Evolutionary conservation across 495 filamentous ascomycete species (phyloP).

Genomic region (Chaetomium tenue): DNA sequence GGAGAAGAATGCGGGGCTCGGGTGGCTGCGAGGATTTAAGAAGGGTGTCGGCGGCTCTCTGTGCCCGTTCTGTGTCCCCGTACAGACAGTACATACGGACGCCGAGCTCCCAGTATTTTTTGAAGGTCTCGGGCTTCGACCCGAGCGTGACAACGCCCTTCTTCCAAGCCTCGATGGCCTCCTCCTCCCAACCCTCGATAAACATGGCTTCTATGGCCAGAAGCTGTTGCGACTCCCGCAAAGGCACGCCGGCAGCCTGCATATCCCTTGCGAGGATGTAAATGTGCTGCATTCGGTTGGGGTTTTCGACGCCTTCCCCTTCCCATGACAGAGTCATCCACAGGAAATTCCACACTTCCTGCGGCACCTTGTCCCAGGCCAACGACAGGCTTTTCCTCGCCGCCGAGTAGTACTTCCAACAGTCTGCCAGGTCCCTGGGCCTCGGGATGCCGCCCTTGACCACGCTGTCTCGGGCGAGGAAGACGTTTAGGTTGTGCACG

Average conservation of each 20-base stretch:
- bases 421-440: constrained; percentile 34
- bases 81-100: constrained; percentile 62
- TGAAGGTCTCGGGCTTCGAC: constrained; percentile 49
- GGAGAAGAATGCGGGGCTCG: constrained; percentile 61
- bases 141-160: constrained; percentile 54
- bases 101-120: constrained; percentile 66
- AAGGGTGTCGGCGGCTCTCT: constrained; percentile 60
- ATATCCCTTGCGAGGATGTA: constrained; percentile 63
- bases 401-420: constrained; percentile 47
- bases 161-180: constrained; percentile 66
- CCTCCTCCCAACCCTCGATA: constrained; percentile 54
- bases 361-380: constrained; percentile 48
- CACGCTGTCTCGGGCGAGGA: constrained; percentile 34
- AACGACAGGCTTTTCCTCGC: constrained; percentile 46
- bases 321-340: constrained; percentile 49
- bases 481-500: constrained; percentile 29
- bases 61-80: constrained; percentile 61
- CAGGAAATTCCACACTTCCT: constrained; percentile 53
- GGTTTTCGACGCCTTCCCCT: constrained; percentile 39
- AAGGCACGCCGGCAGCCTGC: constrained; percentile 49
- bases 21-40: constrained; percentile 49
- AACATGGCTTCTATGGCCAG: constrained; percentile 65
- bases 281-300: constrained; percentile 59
- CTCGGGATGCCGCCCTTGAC: constrained; percentile 34
- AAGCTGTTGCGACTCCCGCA: constrained; percentile 58